Evolutionary conservation across 2,329 filamentous ascomycete genomes (phyloP), one percentile per base, ranked within the genome.

Genomic region (Sclerotinia sclerotiorum): DNA sequence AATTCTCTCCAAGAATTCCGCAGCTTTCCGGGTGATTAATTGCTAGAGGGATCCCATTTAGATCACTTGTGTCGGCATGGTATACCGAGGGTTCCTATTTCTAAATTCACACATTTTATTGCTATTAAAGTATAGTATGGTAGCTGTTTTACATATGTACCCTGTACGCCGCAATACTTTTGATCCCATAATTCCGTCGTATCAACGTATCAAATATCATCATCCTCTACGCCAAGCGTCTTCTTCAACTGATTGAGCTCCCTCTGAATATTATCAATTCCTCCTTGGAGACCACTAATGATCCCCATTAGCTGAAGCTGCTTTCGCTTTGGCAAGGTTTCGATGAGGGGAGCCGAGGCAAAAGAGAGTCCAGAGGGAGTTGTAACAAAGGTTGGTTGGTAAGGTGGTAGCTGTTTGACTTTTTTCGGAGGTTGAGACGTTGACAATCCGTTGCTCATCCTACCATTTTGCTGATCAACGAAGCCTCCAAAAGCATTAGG

Each of bases 251-350:
- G 68, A 66, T 76, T 71, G 32, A 77, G 68, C 46, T 77, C 75
- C 49, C 71, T 68, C 44, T 76, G 75, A 15, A 77, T 69, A 71
- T 76, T 74, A 55, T 76, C 72, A 71, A 77, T 77, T 7, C 76
- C 76, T 11, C 74, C 72, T 51, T 77, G 74, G n/a, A 77, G 64
- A 1, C 76, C 76, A 68, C 73, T 75, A 5, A 77, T 66, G 13
- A 77, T 66, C 7, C 74, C 74, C 65, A 76, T 77, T 35, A 77
- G 71, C 49, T 77, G 75, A 52, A 76, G 69, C 63, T 77, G 76
- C 64, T 77, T 77, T 57, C 67, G 70, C 60, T 75, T 77, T 2
- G 76, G 76, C 44, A 77, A 57, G 11, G 69, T 73, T 55, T 77
- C 75, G 51, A 77, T 77, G 11, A 76, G 60, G n/a, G 75, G 71